Percentiles rank a stretch among this genome's conserved stretches.
These are phyloP conservation scores for Blastobotrys mokoenaii DNA, from an alignment of 805 yeast genomes.

Conservation along the genomic window DNA sequence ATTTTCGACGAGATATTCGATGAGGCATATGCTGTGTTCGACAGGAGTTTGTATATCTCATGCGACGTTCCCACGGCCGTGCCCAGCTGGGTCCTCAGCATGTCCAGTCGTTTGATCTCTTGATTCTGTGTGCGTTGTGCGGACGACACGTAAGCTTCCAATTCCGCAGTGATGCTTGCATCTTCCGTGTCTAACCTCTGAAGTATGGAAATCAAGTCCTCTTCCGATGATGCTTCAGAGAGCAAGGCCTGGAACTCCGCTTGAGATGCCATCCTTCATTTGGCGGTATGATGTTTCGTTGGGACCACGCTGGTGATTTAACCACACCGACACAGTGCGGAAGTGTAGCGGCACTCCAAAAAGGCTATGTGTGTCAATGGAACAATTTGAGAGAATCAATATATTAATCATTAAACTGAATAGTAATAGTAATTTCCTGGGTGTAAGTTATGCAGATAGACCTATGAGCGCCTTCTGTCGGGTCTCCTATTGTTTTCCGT, in stretches of 20 bases:
- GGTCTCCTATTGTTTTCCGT: no score
- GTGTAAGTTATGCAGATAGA: no score
- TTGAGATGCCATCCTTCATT: no score
- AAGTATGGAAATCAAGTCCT: not conserved
- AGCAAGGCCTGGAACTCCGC: not conserved
- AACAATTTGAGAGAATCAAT: no score
- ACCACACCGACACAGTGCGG: no score
- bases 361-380: no score
- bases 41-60: slow-evolving; percentile 43
- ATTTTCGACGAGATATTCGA: slow-evolving; percentile 60
- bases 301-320: no score
- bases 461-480: no score
- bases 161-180: not conserved
- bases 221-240: not conserved
- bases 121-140: slow-evolving; percentile 13
- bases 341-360: no score
- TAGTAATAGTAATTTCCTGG: no score
- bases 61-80: slow-evolving; percentile 39
- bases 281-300: no score
- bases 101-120: slow-evolving; percentile 21
- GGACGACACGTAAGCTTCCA: slow-evolving; percentile 4
- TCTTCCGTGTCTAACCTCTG: not conserved
- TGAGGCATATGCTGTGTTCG: slow-evolving; percentile 59
- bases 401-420: no score
- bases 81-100: slow-evolving; percentile 23